Evolutionary conservation across 2,329 filamentous ascomycete species (phyloP), one percentile per base, ranked within the genome.

Genomic region (Stachybotrys elegans): DNA sequence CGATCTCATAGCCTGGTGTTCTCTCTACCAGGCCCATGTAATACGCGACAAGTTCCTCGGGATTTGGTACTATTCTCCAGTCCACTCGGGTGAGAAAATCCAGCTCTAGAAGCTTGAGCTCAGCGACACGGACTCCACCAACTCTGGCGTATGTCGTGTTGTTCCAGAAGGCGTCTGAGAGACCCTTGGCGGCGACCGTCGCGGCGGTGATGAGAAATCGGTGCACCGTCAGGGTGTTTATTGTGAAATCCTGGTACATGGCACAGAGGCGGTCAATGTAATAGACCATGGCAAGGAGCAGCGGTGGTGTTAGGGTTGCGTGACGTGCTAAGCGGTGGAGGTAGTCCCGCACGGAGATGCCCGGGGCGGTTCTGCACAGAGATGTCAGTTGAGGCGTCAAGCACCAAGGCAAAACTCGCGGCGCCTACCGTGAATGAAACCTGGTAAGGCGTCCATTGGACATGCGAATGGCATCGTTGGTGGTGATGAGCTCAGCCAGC

Each of bases 271-370:
- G 84, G 68, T 98, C 93, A 57, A 98, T 97, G 59, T 97, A 98
- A 62, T 94, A 98, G 45, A 98, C 93, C 89, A 98, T 97, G 55
- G 91, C 93, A 27, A 98, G 79, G n/a, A 98, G 76, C 41, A 98
- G 85, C 1, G 93, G 92, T 12, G 93, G 91, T 6, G 89, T 90
- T 4, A 98, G 76, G 0, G 92, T 96, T 21, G 93, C 93, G 62
- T 98, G 93, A 47, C 90, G 89, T 20, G 94, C 93, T 46, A 98
- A 75, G 50, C 93, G 84, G 57, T 93, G 87, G 27, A 98, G 78
- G 62, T 98, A 98, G 63, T 98, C 93, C 49, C 85, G 76, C 23
- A 98, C 92, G 21, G 90, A 95, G 47, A 98, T 98, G 42, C 88
- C 91, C 7, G 93, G 93, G 2, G 93, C 68, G 4, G 78, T 81